Conservation (phyloP, 495 filamentous ascomycete species). For the Haplographium delicatum region DNA sequence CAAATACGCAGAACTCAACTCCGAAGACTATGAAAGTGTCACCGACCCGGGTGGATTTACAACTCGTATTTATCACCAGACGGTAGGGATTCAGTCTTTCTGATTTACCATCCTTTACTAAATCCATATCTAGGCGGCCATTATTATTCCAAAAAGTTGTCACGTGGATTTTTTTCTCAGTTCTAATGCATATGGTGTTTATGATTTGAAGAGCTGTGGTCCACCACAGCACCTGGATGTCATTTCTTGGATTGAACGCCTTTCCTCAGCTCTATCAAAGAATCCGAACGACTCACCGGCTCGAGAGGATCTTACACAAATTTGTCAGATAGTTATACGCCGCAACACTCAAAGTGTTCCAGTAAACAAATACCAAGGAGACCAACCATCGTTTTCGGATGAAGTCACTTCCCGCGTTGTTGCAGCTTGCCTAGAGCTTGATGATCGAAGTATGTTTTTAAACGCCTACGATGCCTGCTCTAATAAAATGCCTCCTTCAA, state of each 20-base stretch:
- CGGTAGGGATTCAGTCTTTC: neutral
- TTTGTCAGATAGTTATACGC: slow-evolving; percentile 3
- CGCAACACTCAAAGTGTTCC: neutral
- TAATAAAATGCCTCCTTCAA: neutral
- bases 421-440: neutral
- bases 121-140: no score
- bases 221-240: no score
- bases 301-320: neutral
- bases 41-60: neutral
- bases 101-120: neutral
- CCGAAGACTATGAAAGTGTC: neutral
- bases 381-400: neutral
- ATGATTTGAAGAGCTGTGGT: no score
- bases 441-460: neutral
- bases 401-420: neutral
- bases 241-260: neutral
- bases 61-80: neutral
- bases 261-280: neutral
- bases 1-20: neutral
- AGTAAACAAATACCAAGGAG: neutral
- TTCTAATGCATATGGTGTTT: no score
- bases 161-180: no score
- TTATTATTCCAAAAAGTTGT: no score
- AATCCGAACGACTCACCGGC: neutral
- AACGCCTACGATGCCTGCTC: neutral